Evolutionary conservation across 2,329 filamentous ascomycete genomes (phyloP).

Genomic region (Arthrinium puccinioides): DNA sequence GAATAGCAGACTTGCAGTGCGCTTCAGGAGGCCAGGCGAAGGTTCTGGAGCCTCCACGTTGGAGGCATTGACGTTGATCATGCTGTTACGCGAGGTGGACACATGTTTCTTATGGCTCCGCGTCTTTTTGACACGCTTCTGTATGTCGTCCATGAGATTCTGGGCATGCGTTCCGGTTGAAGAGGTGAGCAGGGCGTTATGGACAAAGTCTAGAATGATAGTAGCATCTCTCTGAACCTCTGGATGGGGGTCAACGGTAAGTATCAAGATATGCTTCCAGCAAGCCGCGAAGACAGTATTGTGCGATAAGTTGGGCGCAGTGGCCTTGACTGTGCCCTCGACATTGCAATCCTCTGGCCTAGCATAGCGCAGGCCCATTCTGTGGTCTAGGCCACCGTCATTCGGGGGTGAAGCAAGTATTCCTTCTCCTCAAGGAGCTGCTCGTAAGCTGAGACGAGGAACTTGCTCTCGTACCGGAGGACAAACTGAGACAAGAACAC

Average conservation of each 20-base stretch:
- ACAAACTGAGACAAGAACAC: constrained; percentile 93
- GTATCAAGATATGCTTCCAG: constrained; percentile 87
- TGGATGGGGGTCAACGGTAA: constrained; percentile 90
- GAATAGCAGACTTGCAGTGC: constrained; percentile 58
- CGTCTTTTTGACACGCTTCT: constrained; percentile 40
- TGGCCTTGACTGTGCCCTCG: constrained; percentile 50
- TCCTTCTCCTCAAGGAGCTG: constrained; percentile 80
- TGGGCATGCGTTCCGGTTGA: constrained; percentile 65
- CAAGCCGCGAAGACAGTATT: constrained; percentile 90
- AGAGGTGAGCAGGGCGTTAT: constrained; percentile 71
- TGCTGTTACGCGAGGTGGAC: constrained; percentile 34
- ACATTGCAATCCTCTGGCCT: constrained; percentile 46
- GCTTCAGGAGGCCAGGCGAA: constrained; percentile 52
- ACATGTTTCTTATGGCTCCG: constrained; percentile 33
- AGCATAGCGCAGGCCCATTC: constrained; percentile 56
- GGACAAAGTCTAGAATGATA: constrained; percentile 79
- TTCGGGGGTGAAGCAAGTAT: constrained; percentile 50
- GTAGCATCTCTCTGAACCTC: constrained; percentile 83
- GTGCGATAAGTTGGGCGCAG: constrained; percentile 59
- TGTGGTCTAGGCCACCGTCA: constrained; percentile 50
- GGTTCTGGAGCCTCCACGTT: constrained; percentile 35
- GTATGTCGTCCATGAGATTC: constrained; percentile 66
- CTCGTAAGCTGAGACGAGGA: constrained; percentile 86
- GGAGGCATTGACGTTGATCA: constrained; percentile 27
- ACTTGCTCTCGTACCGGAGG: constrained; percentile 83